Percentiles rank a stretch among this genome's conserved stretches.
phyloP scores from a whole-genome alignment of 2,329 filamentous ascomycete genomes.

The Claviceps monticola region DNA sequence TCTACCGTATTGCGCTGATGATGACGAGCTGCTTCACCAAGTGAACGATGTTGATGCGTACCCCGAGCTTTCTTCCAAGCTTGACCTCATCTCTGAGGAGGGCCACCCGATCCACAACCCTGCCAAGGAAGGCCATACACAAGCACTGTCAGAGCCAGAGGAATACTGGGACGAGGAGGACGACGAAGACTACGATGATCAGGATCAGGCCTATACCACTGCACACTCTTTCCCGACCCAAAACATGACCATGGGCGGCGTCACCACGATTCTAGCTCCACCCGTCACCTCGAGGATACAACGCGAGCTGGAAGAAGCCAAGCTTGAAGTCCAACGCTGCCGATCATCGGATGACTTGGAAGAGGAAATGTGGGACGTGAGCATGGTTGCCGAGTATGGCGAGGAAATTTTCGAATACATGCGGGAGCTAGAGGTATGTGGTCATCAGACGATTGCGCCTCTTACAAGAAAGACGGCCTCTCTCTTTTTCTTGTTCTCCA shows the following conservation, averaged over 20 bases:
- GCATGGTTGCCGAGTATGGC: constrained; percentile 94
- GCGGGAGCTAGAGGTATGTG: constrained; percentile 67
- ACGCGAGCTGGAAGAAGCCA: constrained; percentile 57
- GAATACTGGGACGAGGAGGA: constrained; percentile 73
- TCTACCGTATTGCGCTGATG: constrained; percentile 13
- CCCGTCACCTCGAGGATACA: constrained; percentile 53
- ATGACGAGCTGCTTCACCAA: constrained; percentile 13
- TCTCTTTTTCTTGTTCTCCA: background rate
- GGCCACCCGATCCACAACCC: constrained; percentile 11
- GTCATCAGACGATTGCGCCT: background rate
- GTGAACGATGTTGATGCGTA: constrained; percentile 13
- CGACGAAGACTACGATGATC: constrained; percentile 50
- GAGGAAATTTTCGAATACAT: constrained; percentile 95
- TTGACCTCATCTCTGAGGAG: constrained; percentile 19
- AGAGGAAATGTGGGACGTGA: constrained; percentile 84
- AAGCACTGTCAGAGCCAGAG: constrained; percentile 33
- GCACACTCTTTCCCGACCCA: constrained; percentile 64
- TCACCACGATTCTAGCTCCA: constrained; percentile 54
- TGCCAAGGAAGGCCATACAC: constrained; percentile 13
- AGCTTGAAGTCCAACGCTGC: constrained; percentile 53
- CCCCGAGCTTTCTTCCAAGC: constrained; percentile 13
- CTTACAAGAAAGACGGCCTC: background rate
- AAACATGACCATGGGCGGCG: constrained; percentile 37
- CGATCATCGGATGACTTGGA: constrained; percentile 63
- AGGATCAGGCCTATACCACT: constrained; percentile 58